Evolutionary conservation across 495 filamentous ascomycete species (phyloP).

Genomic region (Gamarada debralockiae): DNA sequence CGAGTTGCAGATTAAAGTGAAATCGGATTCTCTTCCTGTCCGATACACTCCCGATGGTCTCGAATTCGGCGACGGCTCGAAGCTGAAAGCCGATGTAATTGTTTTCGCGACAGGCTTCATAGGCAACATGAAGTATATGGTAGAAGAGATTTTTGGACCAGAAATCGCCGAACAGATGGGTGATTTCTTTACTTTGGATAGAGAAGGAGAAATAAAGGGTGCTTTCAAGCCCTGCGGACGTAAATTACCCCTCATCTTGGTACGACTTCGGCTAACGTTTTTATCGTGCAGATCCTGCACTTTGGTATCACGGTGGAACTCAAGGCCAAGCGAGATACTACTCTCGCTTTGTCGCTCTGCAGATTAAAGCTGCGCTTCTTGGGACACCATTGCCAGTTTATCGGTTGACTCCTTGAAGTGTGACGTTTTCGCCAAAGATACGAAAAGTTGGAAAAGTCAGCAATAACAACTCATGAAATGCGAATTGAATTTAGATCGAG

Average conservation of each 20-base stretch:
- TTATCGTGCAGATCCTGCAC: neutral
- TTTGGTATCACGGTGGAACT: neutral
- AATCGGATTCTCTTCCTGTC: conserved; percentile 7
- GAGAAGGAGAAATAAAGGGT: neutral
- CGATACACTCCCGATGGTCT: neutral
- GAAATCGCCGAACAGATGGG: neutral
- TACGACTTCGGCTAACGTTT: neutral
- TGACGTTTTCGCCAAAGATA: neutral
- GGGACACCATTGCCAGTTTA: neutral
- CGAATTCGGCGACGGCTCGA: conserved; percentile 1
- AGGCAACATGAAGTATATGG: too few relatives aligned
- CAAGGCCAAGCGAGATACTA: neutral
- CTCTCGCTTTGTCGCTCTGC: neutral
- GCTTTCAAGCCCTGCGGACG: neutral
- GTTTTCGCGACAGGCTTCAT: conserved; percentile 17
- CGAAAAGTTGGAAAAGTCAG: neutral
- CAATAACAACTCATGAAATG: too few relatives aligned
- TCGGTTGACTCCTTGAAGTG: neutral
- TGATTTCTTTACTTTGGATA: neutral
- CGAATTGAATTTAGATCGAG: too few relatives aligned
- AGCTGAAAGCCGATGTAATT: conserved; percentile 10
- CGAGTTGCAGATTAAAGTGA: conserved; percentile 19
- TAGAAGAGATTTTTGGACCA: neutral
- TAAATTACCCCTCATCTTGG: neutral
- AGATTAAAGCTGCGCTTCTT: neutral